A percentile compares a stretch with the other conserved stretches of the same genome.
Evolutionary conservation across 2,329 filamentous ascomycete species (phyloP).

Genomic region (Stromatinia cepivora): DNA sequence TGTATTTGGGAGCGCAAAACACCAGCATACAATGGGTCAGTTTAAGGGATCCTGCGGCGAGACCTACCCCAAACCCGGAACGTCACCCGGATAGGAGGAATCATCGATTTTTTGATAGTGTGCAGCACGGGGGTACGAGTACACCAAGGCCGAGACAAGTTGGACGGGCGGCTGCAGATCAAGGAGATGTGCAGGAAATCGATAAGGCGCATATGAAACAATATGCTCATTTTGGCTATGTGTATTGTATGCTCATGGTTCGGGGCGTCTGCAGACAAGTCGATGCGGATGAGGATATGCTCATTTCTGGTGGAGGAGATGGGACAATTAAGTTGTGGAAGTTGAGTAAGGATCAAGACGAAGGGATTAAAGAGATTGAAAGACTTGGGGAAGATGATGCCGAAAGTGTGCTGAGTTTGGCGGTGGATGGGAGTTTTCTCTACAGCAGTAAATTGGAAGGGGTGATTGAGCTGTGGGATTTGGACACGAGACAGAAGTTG

Average conservation of each 20-base stretch:
- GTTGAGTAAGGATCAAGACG: slow-evolving; percentile 55
- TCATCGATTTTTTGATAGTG: slow-evolving; percentile 93
- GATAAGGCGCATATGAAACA: slow-evolving; percentile 76
- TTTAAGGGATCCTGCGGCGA: slow-evolving; percentile 62
- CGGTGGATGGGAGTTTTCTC: slow-evolving; percentile 85
- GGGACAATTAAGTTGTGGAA: slow-evolving; percentile 95
- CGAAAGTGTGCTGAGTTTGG: slow-evolving; percentile 71
- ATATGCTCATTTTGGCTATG: slow-evolving; percentile 93
- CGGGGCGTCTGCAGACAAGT: slow-evolving; percentile 66
- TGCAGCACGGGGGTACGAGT: slow-evolving; percentile 77
- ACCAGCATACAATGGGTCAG: slow-evolving; percentile 93
- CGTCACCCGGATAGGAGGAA: slow-evolving; percentile 74
- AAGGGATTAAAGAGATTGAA: slow-evolving; percentile 70
- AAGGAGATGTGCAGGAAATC: slow-evolving; percentile 74
- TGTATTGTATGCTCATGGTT: slow-evolving; percentile 92
- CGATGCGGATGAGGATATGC: slow-evolving; percentile 72
- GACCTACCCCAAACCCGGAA: slow-evolving; percentile 61
- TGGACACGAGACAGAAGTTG: slow-evolving; percentile 89
- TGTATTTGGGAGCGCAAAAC: slow-evolving; percentile 93
- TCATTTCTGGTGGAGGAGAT: slow-evolving; percentile 90
- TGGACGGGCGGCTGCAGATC: slow-evolving; percentile 47
- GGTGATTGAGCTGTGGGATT: slow-evolving; percentile 92
- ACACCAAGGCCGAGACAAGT: slow-evolving; percentile 61
- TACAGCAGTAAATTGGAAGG: slow-evolving; percentile 89
- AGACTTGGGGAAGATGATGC: slow-evolving; percentile 61